These are phyloP conservation scores for Lachnellula hyalina DNA, from an alignment of 2,329 filamentous ascomycete species.

Conservation along the genomic window DNA sequence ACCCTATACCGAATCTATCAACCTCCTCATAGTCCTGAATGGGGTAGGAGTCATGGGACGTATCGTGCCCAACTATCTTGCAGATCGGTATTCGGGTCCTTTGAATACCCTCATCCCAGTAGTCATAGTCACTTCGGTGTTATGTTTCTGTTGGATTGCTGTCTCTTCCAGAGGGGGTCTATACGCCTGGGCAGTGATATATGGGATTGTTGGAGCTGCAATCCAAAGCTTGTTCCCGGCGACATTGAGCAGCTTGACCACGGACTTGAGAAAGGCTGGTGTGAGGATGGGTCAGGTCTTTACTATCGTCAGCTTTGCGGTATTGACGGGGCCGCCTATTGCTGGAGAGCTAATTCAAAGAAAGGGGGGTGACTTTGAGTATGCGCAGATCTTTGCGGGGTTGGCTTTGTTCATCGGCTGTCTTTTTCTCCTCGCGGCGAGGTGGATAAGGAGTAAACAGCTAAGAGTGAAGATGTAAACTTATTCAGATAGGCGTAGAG, in stretches of 20 bases:
- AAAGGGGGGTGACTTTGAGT: conserved; percentile 41
- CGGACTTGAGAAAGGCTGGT: conserved; percentile 47
- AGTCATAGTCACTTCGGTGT: conserved; percentile 29
- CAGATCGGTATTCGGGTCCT: conserved; percentile 45
- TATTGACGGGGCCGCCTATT: conserved; percentile 49
- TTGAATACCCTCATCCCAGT: conserved; percentile 47
- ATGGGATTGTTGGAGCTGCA: conserved; percentile 45
- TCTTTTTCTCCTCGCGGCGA: conserved; percentile 36
- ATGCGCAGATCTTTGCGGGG: conserved; percentile 48
- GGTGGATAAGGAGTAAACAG: conserved; percentile 35
- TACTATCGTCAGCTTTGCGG: conserved; percentile 46
- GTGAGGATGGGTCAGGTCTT: conserved; percentile 54
- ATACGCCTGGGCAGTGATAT: conserved; percentile 46
- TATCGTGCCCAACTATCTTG: conserved; percentile 41
- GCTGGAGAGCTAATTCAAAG: conserved; percentile 46
- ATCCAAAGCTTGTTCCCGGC: conserved; percentile 50
- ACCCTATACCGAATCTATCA: conserved; percentile 39
- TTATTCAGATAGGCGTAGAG: not conserved
- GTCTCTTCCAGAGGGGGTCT: conserved; percentile 39
- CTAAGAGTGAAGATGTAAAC: conserved; percentile 22
- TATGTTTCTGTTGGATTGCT: conserved; percentile 45
- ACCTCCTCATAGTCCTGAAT: conserved; percentile 49
- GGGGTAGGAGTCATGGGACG: conserved; percentile 45
- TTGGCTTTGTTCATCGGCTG: conserved; percentile 39
- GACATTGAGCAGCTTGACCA: conserved; percentile 44